These are phyloP conservation scores for Colletotrichum incanum DNA, from an alignment of 2,329 filamentous ascomycete species.

Conservation along the genomic window DNA sequence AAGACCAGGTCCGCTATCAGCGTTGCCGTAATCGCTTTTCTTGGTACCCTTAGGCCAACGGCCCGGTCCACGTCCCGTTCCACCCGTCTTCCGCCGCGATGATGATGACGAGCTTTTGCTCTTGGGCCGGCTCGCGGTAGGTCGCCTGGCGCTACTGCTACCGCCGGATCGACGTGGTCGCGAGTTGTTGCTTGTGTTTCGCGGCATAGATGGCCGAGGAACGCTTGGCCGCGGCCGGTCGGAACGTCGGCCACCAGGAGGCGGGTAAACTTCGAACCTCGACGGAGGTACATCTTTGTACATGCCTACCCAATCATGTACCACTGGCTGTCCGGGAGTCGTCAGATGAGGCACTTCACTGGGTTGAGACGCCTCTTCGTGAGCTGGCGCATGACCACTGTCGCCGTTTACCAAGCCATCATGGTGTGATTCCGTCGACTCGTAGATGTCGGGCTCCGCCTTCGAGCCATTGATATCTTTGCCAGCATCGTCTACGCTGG, in stretches of 20 bases:
- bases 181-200: conserved; percentile 54
- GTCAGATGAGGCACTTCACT: neutral
- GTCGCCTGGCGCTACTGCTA: conserved; percentile 48
- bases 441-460: conserved; percentile 41
- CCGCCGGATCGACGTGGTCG: conserved; percentile 58
- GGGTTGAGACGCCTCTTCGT: conserved; percentile 14
- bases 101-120: conserved; percentile 53
- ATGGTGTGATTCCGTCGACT: conserved; percentile 27
- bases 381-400: neutral
- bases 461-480: conserved; percentile 51
- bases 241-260: conserved; percentile 64
- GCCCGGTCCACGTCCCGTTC: conserved; percentile 76
- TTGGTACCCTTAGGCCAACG: conserved; percentile 79
- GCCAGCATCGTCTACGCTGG: conserved; percentile 51
- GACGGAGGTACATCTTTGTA: conserved; percentile 76
- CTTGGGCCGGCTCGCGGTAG: conserved; percentile 56
- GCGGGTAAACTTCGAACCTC: conserved; percentile 85
- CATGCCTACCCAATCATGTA: conserved; percentile 59
- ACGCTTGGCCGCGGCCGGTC: conserved; percentile 62
- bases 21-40: conserved; percentile 78
- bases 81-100: conserved; percentile 71
- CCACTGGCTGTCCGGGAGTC: neutral
- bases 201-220: conserved; percentile 55
- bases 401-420: conserved; percentile 28
- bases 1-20: conserved; percentile 75